Base-by-base conservation (phyloP, 257 asterid genomes). In the Solanum appendiculatum region DNA sequence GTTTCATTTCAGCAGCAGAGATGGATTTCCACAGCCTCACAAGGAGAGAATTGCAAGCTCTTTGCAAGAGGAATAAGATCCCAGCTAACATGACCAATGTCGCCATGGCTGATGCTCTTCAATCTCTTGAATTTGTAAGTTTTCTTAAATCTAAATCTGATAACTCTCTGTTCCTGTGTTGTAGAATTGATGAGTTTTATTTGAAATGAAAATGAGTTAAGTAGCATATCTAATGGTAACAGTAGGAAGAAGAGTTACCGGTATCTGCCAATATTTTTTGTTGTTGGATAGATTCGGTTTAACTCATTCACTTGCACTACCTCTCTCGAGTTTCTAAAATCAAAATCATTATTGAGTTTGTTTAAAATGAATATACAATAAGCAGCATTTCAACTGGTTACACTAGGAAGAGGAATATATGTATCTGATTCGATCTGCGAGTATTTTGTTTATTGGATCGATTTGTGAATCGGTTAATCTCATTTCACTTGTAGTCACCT, bases 31-130 rank as follows among this genome's bases (percentile, higher is more conserved):
- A 93, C 81, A 85, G 68, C 40, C 93, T 96, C 37, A 2, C 93
- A 7, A 92, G 99, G 92, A 95, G 93, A 91, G 93, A 94, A 83
- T 91, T 96, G 90, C 99, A 95, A 87, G 85, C 92, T 23, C 93
- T 96, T 21, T 96, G 97, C 95, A 96, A 96, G 95, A 92, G 68
- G 93, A 94, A 95, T 90, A 92, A 92, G 58, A 93, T 95, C 87
- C 97, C 96, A 1, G 98, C 98, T 27, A 96, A 94, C 88, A 25
- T 90, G 11, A 91, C 99, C 20, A 96, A 95, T 88, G 90, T 93
- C 1, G 93, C 97, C 51, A 95, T 96, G 99, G 93, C 91, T 13
- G 93, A 93, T 6, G 91, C 98, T 73, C 97, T 96, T 89, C 86
- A 85, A 36, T 86, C 95, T 87, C 98, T 95, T 29, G 82, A 89